Base-by-base conservation (phyloP, 805 yeast species). In the Isabelozyma rhagii region DNA sequence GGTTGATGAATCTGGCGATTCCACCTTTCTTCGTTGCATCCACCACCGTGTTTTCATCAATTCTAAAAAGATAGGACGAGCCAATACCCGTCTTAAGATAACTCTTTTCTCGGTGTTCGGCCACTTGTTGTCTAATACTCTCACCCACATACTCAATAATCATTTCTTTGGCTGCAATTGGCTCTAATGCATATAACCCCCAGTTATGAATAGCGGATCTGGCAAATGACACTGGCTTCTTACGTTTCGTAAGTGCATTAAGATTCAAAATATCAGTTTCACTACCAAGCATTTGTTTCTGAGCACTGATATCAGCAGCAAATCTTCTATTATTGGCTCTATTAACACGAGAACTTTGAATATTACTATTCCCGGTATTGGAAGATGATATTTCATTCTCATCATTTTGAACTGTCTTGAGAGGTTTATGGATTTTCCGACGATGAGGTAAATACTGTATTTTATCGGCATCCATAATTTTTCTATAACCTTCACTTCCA, bases 21-120 rank as follows among this genome's bases (percentile, higher is more conserved):
- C 98, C 97, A 27, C 99, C 99, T 55, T 85, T 88, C 63, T 92
- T 93, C 0, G 98, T 93, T 6, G 99, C 99, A 71, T 94, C 99
- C 48, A 94, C 88, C 8, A 94, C 97, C 0, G 96, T 89, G 56
- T 88, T 88, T 62, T 91, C 97, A 63, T 94, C 98, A 42, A 94
- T 85, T 55, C 98, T 76, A 69, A 94, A 94, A 48, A 94, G 71
- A 64, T 94, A 94, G 52, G 96, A 87, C 2, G 98, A 93, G 18
- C 98, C 98, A 56, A 94, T 91, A 31, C 99, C 99, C 0, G 92
- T 87, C 57, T 87, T 81, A 52, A 90, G 68, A 64, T 94, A 94
- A 43, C 87, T 78, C 63, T 84, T 84, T 61, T 94, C 99, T 46
- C 99, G 78, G 58, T 89, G 81, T 59, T 94, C 99, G 1, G 97